Base-by-base conservation (phyloP, 306 rosid species). In the Coriaria nepalensis region DNA sequence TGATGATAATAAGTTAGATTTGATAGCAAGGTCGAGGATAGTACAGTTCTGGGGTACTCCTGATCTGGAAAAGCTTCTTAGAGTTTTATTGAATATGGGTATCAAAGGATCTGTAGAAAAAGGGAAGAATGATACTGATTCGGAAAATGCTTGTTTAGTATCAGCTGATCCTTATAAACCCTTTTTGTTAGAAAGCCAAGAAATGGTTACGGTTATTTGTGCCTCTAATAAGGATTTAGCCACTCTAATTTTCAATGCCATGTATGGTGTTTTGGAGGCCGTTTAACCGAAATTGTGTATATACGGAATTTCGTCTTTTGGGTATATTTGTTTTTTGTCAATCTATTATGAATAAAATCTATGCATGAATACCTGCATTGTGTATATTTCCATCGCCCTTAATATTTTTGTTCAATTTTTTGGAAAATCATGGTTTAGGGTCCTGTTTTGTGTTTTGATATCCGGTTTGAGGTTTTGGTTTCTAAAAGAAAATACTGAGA, bases 151-250 rank as follows among this genome's bases (percentile, higher is more conserved):
- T 37, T 51, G 52, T 44, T 5, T 34, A 2, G 13, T 83, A 35
- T 56, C 76, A 50, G 60, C 59, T 10, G 84, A 66, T 9, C 95
- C 88, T n/a, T 63, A 50, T 55, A 60, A 57, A 60, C 93, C 83
- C 53, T n/a, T n/a, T n/a, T 40, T 66, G 42, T 69, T 88, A 52
- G 76, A 81, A 77, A 61, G 83, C 49, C 68, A 76, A 53, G 60
- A 50, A n/a, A 61, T 74, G 2, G 62, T 55, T 37, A 74, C 80
- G 37, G 47, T 57, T n/a, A 73, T 83, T 38, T 64, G 74, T 38
- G 57, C 88, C 6, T 66, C 50, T 35, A 64, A 72, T 35, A 74
- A 63, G 43, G 62, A 61, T 47, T 59, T 72, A 15, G 82, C 84
- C 37, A 68, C 78, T 8, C 37, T 35, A 0, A 73, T 88, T 64